Evolutionary conservation across 2,329 filamentous ascomycete species (phyloP), one percentile per base, ranked within the genome.

Genomic region (Colletotrichum sp.): DNA sequence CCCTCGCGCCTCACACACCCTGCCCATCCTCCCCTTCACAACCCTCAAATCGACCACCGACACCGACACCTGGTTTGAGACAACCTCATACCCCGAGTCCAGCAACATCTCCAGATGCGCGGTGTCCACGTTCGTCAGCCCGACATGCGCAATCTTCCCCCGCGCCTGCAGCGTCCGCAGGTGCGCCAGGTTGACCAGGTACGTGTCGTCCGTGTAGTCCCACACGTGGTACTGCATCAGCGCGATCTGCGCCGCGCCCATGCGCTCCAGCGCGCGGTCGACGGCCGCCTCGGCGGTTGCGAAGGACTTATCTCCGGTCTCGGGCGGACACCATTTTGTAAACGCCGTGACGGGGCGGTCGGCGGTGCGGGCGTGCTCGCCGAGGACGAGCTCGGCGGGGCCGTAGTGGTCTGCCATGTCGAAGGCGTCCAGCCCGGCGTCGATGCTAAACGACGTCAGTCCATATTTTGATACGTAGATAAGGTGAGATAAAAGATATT

Each of bases 351-450:
- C 7, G 55, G 63, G 39, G 8, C 16, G 60, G 9, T 2, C 26
- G 28, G 5, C 1, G 59, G 36, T 34, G 63, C 13, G 55, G 36
- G 67, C 21, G 57, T 68, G 55, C 8, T 49, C 63, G 15, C 73
- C 73, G 63, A 75, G 32, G 63, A 75, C 69, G 9, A 67, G 63
- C 62, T 75, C 73, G 0, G 73, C 73, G 16, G 73, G 73, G 15
- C 73, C 82, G 70, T 85, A 85, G 60, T 85, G 84, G 72, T 85
- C 83, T 7, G 84, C 84, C 83, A 85, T 84, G 66, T 85, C 83
- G 26, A 81, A 78, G 16, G 81, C 80, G 3, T 75, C 77, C 6
- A 84, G 78, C 0, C 84, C 83, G 12, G 63, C 52, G 44, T 78
- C 77, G 30, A 75, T 72, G 8, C 72, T 75, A 4, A 3, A 12